These are phyloP conservation scores for Esteya vermicola DNA, from an alignment of 2,329 filamentous ascomycete genomes.

Conservation along the genomic window DNA sequence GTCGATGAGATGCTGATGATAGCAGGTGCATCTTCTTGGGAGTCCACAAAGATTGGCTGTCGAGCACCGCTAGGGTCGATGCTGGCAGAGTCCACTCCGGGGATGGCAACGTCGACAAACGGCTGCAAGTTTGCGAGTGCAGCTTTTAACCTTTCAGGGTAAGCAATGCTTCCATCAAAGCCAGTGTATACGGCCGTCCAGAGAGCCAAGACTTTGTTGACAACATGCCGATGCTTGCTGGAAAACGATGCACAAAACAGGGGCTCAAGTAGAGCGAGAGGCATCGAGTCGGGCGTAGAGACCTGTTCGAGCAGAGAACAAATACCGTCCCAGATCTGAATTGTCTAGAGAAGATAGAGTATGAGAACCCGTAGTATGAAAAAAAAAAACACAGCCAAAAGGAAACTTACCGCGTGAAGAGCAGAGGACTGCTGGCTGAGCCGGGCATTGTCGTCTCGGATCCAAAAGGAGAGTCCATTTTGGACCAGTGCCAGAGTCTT, in stretches of 20 bases:
- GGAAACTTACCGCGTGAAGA: slow-evolving; percentile 28
- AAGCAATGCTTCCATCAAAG: slow-evolving; percentile 41
- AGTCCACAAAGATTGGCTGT: slow-evolving; percentile 29
- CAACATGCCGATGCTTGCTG: slow-evolving; percentile 42
- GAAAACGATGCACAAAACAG: slow-evolving; percentile 41
- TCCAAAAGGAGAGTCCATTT: slow-evolving; percentile 45
- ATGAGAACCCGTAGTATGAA: slow-evolving; percentile 27
- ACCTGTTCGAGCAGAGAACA: slow-evolving; percentile 23
- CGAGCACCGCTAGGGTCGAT: slow-evolving; percentile 22
- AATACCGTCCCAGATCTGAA: slow-evolving; percentile 34
- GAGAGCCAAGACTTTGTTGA: slow-evolving; percentile 29
- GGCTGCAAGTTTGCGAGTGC: slow-evolving; percentile 47
- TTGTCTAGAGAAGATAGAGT: slow-evolving; percentile 21
- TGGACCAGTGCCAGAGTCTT: slow-evolving; percentile 48
- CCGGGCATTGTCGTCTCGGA: slow-evolving; percentile 39
- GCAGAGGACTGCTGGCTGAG: slow-evolving; percentile 25
- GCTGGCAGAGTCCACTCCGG: slow-evolving; percentile 25
- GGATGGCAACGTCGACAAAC: slow-evolving; percentile 31
- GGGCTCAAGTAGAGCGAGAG: slow-evolving; percentile 38
- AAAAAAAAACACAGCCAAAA: background rate
- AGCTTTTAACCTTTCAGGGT: slow-evolving; percentile 48
- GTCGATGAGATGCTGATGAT: slow-evolving; percentile 15
- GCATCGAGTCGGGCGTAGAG: slow-evolving; percentile 22
- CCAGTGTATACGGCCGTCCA: slow-evolving; percentile 60
- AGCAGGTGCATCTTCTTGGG: slow-evolving; percentile 28